A percentile compares a stretch with the other conserved stretches of the same genome.
These are phyloP conservation scores for Plasmodium billcollinsi DNA, from an alignment of 169 alveolate species.

Conservation along the genomic window DNA sequence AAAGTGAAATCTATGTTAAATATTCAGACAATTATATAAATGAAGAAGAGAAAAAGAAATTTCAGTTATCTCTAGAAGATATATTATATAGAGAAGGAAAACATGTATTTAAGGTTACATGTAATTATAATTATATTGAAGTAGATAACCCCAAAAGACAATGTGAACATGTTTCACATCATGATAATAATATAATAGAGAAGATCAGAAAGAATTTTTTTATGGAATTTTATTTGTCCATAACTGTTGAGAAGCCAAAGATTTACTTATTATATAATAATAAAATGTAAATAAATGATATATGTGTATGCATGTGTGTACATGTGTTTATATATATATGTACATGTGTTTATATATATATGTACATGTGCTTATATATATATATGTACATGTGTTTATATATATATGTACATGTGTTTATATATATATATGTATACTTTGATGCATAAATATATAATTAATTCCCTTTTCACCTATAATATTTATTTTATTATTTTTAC, in stretches of 20 bases:
- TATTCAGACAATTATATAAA: background rate
- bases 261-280: constrained; percentile 26
- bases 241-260: constrained; percentile 40
- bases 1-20: constrained; percentile 17
- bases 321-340: constrained; percentile 2
- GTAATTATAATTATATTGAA: constrained; percentile 33
- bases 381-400: background rate
- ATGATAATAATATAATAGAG: constrained; percentile 11
- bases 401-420: background rate
- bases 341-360: background rate
- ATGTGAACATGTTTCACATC: background rate
- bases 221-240: constrained; percentile 43
- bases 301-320: background rate
- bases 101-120: constrained; percentile 25
- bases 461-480: background rate
- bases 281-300: constrained; percentile 44
- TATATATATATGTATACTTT: background rate
- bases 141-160: background rate
- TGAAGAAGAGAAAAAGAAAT: constrained; percentile 27
- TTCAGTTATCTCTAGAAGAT: constrained; percentile 38
- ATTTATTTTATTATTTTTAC: constrained; percentile 4
- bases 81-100: constrained; percentile 59
- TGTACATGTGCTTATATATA: background rate
- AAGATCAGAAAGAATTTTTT: constrained; percentile 21
- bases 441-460: background rate